Percentiles rank a stretch among this genome's conserved stretches.
phyloP scores from a whole-genome alignment of 208 protist genomes.

The Crithidia thermophila region DNA sequence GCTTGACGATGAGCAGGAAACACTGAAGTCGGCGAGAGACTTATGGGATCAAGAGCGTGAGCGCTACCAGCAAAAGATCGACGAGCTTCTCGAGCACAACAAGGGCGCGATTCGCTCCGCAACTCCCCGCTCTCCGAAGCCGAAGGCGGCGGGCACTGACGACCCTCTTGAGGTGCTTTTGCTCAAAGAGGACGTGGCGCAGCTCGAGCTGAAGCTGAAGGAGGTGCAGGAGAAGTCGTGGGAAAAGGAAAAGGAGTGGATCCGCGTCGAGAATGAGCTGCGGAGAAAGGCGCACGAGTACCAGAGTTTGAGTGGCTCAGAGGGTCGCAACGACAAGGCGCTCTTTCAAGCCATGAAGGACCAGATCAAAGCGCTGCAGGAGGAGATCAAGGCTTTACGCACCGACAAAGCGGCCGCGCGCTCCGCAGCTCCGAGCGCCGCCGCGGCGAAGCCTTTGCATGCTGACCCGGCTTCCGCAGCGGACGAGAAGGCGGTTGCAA shows the following conservation, averaged over 20 bases:
- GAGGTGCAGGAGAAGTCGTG: constrained; percentile 53
- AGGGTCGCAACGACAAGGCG: constrained; percentile 43
- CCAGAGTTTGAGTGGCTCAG: constrained; percentile 27
- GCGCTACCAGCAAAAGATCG: constrained; percentile 53
- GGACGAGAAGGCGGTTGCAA: background rate
- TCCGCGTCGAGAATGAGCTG: constrained; percentile 41
- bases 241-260: constrained; percentile 73
- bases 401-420: constrained; percentile 15
- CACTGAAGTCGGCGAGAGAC: constrained; percentile 35
- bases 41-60: constrained; percentile 65
- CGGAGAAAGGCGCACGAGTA: constrained; percentile 38
- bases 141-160: background rate
- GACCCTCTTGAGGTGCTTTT: constrained; percentile 55
- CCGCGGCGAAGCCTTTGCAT: no score
- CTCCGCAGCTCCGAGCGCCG: constrained; percentile 1
- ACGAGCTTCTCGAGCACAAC: constrained; percentile 40
- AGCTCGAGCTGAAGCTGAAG: constrained; percentile 74
- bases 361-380: constrained; percentile 45
- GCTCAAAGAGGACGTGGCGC: constrained; percentile 70
- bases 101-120: constrained; percentile 16
- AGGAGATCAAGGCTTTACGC: constrained; percentile 30
- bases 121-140: background rate
- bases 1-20: constrained; percentile 46
- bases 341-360: constrained; percentile 66
- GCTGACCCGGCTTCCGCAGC: background rate